Conservation (phyloP, 805 yeast genomes). For the Teunomyces barrocoloradensis region DNA sequence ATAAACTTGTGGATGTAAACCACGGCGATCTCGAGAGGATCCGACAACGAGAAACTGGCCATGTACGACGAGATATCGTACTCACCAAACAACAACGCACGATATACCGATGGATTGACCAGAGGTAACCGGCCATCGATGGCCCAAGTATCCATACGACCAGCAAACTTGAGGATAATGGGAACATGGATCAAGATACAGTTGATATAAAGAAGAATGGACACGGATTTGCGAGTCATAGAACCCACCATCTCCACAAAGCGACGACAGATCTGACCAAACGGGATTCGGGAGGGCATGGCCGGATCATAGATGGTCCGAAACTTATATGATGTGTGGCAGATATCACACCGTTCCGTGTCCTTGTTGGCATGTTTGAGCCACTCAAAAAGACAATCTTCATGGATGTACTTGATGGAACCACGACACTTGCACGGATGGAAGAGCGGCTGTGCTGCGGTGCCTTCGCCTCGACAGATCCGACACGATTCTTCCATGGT, state of each 20-base stretch:
- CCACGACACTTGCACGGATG: slow-evolving; percentile 96
- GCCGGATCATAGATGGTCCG: slow-evolving; percentile 60
- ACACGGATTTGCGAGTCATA: slow-evolving; percentile 16
- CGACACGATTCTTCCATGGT: slow-evolving; percentile 60
- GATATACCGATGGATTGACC: slow-evolving; percentile 23
- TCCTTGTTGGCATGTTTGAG: slow-evolving; percentile 62
- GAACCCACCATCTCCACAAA: slow-evolving; percentile 18
- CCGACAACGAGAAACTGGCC: slow-evolving; percentile 7
- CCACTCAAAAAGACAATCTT: slow-evolving; percentile 90
- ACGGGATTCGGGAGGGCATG: slow-evolving; percentile 66
- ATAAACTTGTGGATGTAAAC: slow-evolving; percentile 23
- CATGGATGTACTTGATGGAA: slow-evolving; percentile 88
- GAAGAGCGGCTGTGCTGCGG: slow-evolving; percentile 70
- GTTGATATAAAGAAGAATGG: slow-evolving; percentile 34
- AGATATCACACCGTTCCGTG: slow-evolving; percentile 76
- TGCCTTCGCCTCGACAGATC: slow-evolving; percentile 91
- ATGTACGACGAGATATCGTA: slow-evolving; percentile 13
- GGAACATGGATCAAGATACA: slow-evolving; percentile 56
- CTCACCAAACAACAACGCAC: slow-evolving; percentile 42
- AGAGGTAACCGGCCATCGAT: slow-evolving; percentile 54
- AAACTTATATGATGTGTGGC: slow-evolving; percentile 72
- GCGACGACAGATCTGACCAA: slow-evolving; percentile 44
- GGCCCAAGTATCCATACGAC: slow-evolving; percentile 54
- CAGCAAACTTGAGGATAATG: slow-evolving; percentile 52
- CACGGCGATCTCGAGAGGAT: slow-evolving; percentile 5